phyloP scores from a whole-genome alignment of 768 basidiomycete genomes.

The Strobilomyces echinocephalus region DNA sequence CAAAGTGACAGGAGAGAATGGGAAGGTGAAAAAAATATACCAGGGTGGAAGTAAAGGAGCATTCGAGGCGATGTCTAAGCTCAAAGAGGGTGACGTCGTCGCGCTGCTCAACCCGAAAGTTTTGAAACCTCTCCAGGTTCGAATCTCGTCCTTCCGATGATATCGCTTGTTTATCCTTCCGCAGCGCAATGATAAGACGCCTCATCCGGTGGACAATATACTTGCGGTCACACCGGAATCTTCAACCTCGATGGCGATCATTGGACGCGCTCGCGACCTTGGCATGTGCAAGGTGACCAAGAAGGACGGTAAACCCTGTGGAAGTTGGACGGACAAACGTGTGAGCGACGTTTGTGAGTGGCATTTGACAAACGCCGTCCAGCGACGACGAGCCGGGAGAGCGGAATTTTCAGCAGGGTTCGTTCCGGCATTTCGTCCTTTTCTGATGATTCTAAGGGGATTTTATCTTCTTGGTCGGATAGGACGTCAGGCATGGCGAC shows the following conservation, averaged over 20 bases:
- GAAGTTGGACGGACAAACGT: slow-evolving; percentile 88
- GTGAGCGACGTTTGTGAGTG: slow-evolving; percentile 86
- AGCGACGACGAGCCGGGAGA: slow-evolving; percentile 65
- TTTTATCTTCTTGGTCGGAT: background rate
- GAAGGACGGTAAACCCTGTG: slow-evolving; percentile 76
- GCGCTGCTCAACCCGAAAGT: slow-evolving; percentile 86
- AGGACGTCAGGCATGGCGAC: slow-evolving; percentile 73
- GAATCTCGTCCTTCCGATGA: slow-evolving; percentile 12
- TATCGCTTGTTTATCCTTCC: background rate
- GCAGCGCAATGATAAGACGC: slow-evolving; percentile 40
- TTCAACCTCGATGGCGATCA: slow-evolving; percentile 71
- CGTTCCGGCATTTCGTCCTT: slow-evolving; percentile 19
- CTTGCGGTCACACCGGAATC: slow-evolving; percentile 85
- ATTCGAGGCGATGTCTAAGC: slow-evolving; percentile 80
- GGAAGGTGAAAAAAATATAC: slow-evolving; percentile 59
- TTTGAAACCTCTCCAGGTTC: slow-evolving; percentile 79
- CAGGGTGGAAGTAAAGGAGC: slow-evolving; percentile 90
- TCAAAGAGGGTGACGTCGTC: slow-evolving; percentile 86
- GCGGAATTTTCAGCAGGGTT: slow-evolving; percentile 86
- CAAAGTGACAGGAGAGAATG: slow-evolving; percentile 46
- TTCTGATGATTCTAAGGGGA: background rate
- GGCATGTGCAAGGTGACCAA: slow-evolving; percentile 78
- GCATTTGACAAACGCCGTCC: slow-evolving; percentile 80
- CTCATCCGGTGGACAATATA: slow-evolving; percentile 76
- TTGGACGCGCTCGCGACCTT: slow-evolving; percentile 84